Base-by-base conservation (phyloP, 1,284 basidiomycete species). In the Ceratobasidium sp. region DNA sequence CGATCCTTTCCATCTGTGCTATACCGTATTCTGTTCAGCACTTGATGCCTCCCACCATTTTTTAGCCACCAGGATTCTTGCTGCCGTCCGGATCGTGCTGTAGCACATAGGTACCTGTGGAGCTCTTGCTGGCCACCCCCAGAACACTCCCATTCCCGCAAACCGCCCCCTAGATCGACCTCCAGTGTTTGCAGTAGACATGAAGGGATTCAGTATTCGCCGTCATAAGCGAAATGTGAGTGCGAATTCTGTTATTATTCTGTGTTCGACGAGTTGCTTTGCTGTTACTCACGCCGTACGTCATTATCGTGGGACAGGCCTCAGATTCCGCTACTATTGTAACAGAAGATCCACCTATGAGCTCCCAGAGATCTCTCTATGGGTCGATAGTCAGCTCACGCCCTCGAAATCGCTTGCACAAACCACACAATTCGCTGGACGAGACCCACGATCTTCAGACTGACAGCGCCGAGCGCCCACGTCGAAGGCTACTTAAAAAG, bases 151-250 rank as follows among this genome's bases (percentile, higher is more conserved):
- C 27, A 53, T n/a, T 29, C 66, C 5, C 66, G 22, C 54, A 59
- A 27, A 69, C 44, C 66, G 44, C 66, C 66, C 29, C 66, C 41
- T 41, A 69, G 54, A 41, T 54, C n/a, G 41, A 47, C 5, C 8
- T 22, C 29, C 36, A 57, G 29, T 54, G 66, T 54, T 48, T 3
- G 41, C 50, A 69, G 24, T 8, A 56, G 57, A 47, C n/a, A 69
- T 69, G 66, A 54, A 54, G 41, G 53, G 27, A 9, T 69, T 69
- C 29, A 56, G 51, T 22, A 69, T 69, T 33, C 51, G 66, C n/a
- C 66, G 66, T 59, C 51, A 69, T 69, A 69, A 69, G 45, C 51
- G 47, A 7, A 59, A 41, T 59, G 66, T 69, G 53, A 59, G 66
- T 29, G 3, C 27, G 36, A 27, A 17, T 24, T 56, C 11, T 47